Evolutionary conservation across 1,284 basidiomycete genomes (phyloP), one percentile per base, ranked within the genome.

Genomic region (Lentinus polychrous): DNA sequence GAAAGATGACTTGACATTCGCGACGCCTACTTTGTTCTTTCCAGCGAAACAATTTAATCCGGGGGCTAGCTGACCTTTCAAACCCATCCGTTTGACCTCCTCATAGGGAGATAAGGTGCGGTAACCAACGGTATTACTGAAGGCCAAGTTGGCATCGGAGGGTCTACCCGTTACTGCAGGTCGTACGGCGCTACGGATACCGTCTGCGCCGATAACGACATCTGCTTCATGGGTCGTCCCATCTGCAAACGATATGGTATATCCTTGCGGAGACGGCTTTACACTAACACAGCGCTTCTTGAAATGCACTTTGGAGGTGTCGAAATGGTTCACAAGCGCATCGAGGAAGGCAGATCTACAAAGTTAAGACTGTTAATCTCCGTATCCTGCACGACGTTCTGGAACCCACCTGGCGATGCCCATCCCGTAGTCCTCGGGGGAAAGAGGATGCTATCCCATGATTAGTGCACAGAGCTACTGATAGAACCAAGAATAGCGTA

Each of bases 261-360:
- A 57, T 5, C 54, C 49, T 20, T 54, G 49, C 18, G 49, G 36
- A n/a, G 52, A 56, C 8, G 36, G 42, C n/a, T 63, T 54, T 34
- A 75, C 57, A 8, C 63, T 63, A n/a, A 60, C 63, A 56, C 74
- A 76, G 11, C 76, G 74, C 52, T 75, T 76, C 52, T 75, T 68
- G 59, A 81, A 77, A 51, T 76, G 75, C 3, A 67, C 63, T 34
- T 61, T 55, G 1, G 58, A 55, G 0, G 71, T 60, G 50, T 78
- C 71, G 23, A 79, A 52, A 24, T 73, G 63, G 8, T 66, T 63
- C 5, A 72, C 61, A n/a, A 81, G 59, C 2, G 74, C 73, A 23
- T 76, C 71, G 7, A 79, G 62, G 49, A 77, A 75, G 1, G 63
- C 65, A 8, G 75, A 74, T 40, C 76, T 78, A 37, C 20, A n/a